Base-by-base conservation (phyloP, 331 rosid genomes). In the Rosa hybrid region DNA sequence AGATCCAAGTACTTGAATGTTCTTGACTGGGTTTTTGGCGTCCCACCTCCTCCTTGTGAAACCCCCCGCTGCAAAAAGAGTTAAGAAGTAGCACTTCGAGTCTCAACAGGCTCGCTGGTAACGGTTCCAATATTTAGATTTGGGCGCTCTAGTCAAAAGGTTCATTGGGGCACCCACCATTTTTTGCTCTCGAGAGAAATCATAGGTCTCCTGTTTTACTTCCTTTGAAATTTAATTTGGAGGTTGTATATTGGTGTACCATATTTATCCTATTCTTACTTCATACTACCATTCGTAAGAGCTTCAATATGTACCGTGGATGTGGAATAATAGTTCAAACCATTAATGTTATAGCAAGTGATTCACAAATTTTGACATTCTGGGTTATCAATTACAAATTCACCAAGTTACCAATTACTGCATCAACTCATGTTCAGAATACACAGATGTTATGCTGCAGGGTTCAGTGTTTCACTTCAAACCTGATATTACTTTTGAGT, bases 11-110 rank as follows among this genome's bases (percentile, higher is more conserved):
- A 87, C 75, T 81, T 87, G 77, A 83, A 87, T 69, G 98, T 91
- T 76, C 98, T 96, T 16, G 98, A 96, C 81, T 96, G 99, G 99
- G 99, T 96, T 51, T 96, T 96, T 50, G 99, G 99, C 7, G 82
- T 93, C 8, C 99, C 99, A 44, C 94, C 98, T 84, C 91, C 98
- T 56, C 86, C 91, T 12, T 86, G 91, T 78, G 97, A 93, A 84
- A 93, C 94, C 51, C 98, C 99, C 1, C 85, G 89, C 79, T 84
- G 90, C 90, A 90, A 91, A 80, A 78, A 81, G 48, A 13, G 76
- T 39, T 85, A 81, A 62, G 65, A 45, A 12, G 64, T 64, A 57
- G 30, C 16, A 34, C 38, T 34, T 34, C 3, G 38, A 34, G 38
- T 34, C 38, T 34, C 38, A 34, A 34, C 38, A 34, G 38, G 38